phyloP scores from a whole-genome alignment of 257 asterid genomes.

The Salvia miltiorrhiza region DNA sequence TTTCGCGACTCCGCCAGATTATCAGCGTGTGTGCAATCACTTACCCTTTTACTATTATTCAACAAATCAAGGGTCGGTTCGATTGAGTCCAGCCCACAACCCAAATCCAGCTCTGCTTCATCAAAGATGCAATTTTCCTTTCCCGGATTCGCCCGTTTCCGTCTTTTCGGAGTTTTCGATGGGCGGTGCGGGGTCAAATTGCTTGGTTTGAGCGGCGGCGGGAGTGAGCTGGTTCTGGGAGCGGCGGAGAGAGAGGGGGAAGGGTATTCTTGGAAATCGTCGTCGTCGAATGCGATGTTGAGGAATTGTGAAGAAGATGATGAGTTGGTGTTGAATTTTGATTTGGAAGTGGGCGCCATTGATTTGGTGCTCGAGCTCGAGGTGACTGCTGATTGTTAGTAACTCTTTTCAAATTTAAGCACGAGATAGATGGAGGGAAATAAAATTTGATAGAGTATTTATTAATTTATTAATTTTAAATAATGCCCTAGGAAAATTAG shows the following conservation, averaged over 20 bases:
- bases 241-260: slow-evolving; percentile 32
- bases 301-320: slow-evolving; percentile 30
- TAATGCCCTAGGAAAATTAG: no score
- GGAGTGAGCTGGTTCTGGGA: slow-evolving; percentile 32
- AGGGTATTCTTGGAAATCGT: slow-evolving; percentile 61
- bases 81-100: slow-evolving; percentile 53
- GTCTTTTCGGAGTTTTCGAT: slow-evolving; percentile 32
- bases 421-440: slow-evolving; percentile 29
- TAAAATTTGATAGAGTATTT: background rate
- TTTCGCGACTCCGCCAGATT: slow-evolving; percentile 28
- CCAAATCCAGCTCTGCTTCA: slow-evolving; percentile 31
- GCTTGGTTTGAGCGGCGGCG: slow-evolving; percentile 34
- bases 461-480: background rate
- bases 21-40: background rate
- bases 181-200: slow-evolving; percentile 18
- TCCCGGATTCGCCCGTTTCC: slow-evolving; percentile 17
- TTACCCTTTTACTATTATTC: slow-evolving; percentile 12
- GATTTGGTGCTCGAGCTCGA: background rate
- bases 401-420: slow-evolving; percentile 14
- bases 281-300: slow-evolving; percentile 38
- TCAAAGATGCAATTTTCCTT: slow-evolving; percentile 41
- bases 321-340: slow-evolving; percentile 18
- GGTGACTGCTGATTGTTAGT: background rate
- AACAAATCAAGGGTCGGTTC: slow-evolving; percentile 47
- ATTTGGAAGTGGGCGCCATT: slow-evolving; percentile 43